Evolutionary conservation across 495 filamentous ascomycete species (phyloP).

Genomic region (Penicillium pancosmium): DNA sequence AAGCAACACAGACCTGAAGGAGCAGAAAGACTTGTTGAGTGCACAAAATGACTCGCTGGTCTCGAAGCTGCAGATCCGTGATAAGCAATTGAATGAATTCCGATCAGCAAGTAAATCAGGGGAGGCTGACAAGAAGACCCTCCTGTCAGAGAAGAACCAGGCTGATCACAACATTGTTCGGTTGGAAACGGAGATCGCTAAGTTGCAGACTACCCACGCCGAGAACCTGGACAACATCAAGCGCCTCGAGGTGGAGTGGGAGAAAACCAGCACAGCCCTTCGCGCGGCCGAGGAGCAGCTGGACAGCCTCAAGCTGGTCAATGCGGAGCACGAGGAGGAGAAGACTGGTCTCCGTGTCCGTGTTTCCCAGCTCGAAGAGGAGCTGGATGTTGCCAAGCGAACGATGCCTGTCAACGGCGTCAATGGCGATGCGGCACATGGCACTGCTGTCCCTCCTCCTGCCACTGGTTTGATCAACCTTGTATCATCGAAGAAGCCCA

Average conservation of each 20-base stretch:
- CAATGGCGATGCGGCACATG: slow-evolving; percentile 72
- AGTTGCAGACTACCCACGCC: slow-evolving; percentile 81
- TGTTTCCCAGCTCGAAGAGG: slow-evolving; percentile 85
- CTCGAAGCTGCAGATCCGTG: slow-evolving; percentile 70
- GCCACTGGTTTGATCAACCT: slow-evolving; percentile 88
- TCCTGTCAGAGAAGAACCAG: slow-evolving; percentile 70
- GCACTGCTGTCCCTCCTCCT: slow-evolving; percentile 54
- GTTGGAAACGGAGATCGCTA: slow-evolving; percentile 93
- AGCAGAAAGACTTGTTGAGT: slow-evolving; percentile 70
- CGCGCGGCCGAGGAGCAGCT: slow-evolving; percentile 75
- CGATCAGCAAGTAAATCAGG: slow-evolving; percentile 91
- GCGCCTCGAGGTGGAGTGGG: slow-evolving; percentile 90
- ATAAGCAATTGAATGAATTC: slow-evolving; percentile 58
- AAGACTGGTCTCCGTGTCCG: slow-evolving; percentile 68
- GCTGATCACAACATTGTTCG: slow-evolving; percentile 55
- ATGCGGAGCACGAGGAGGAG: too few relatives aligned
- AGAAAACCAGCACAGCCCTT: slow-evolving; percentile 75
- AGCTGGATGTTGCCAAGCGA: slow-evolving; percentile 84
- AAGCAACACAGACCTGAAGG: slow-evolving; percentile 65
- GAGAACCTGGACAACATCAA: slow-evolving; percentile 88
- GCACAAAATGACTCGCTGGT: slow-evolving; percentile 46
- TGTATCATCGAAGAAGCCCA: slow-evolving; percentile 96
- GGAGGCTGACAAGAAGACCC: slow-evolving; percentile 91
- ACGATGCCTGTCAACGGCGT: slow-evolving; percentile 55
- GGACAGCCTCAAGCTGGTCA: too few relatives aligned